These are phyloP conservation scores for Agaricus sinodeliciosus DNA, from an alignment of 768 basidiomycete species.

Conservation along the genomic window DNA sequence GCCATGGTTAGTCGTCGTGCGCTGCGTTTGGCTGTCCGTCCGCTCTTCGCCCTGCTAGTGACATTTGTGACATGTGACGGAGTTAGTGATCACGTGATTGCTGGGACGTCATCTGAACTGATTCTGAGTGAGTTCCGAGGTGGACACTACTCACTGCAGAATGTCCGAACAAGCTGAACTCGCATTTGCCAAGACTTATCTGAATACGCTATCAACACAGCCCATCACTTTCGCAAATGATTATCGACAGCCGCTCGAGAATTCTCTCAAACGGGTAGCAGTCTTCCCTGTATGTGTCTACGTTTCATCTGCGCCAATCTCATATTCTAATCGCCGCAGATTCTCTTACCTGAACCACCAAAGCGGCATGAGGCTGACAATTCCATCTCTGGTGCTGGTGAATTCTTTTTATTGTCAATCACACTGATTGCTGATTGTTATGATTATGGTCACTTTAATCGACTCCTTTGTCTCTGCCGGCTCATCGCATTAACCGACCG, in stretches of 20 bases:
- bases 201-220: conserved; percentile 58
- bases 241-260: conserved; percentile 65
- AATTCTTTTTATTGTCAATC: not conserved
- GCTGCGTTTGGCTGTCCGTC: conserved; percentile 10
- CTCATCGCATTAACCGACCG: too few species aligned
- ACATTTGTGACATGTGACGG: not conserved
- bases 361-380: conserved; percentile 1
- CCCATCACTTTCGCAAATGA: conserved; percentile 66
- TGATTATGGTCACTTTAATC: not conserved
- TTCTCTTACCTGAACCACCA: conserved; percentile 5
- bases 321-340: not conserved
- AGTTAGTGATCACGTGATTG: not conserved
- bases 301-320: not conserved
- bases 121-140: not conserved
- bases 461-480: not conserved
- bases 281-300: conserved; percentile 50
- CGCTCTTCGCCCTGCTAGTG: conserved; percentile 1
- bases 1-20: conserved; percentile 15
- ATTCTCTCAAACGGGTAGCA: conserved; percentile 64
- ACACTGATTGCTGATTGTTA: not conserved
- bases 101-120: not conserved
- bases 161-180: conserved; percentile 53
- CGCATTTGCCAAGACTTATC: conserved; percentile 61
- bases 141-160: not conserved
- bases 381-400: conserved; percentile 2